Percentiles rank a stretch among this genome's conserved stretches.
Conservation (phyloP, 1,139 yeast genomes). For the Scheffersomyces insectosa region DNA sequence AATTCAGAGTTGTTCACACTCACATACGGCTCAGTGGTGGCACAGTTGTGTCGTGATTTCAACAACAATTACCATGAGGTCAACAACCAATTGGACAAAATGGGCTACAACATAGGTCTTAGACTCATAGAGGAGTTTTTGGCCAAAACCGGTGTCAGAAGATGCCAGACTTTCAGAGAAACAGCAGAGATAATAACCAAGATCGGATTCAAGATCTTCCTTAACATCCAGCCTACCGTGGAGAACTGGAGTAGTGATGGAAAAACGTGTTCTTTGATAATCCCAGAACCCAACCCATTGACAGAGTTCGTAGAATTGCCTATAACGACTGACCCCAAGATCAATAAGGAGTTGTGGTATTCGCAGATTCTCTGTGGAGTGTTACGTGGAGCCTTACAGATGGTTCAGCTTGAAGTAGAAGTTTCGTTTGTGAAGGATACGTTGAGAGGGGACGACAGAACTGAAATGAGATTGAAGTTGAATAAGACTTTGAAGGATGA, state of each 20-base stretch:
- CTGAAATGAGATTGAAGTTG: constrained; percentile 77
- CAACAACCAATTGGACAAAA: constrained; percentile 78
- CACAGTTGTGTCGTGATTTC: constrained; percentile 88
- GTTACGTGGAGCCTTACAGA: constrained; percentile 85
- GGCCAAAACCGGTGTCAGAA: constrained; percentile 79
- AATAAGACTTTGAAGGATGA: constrained; percentile 82
- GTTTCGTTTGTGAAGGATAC: constrained; percentile 78
- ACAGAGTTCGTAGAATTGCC: constrained; percentile 96
- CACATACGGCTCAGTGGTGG: constrained; percentile 91
- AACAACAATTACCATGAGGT: constrained; percentile 75
- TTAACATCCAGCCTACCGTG: constrained; percentile 76
- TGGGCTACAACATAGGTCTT: constrained; percentile 96
- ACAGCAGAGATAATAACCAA: constrained; percentile 86
- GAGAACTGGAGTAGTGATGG: constrained; percentile 79
- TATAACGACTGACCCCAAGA: constrained; percentile 56
- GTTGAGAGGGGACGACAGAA: constrained; percentile 77
- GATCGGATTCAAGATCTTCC: constrained; percentile 86
- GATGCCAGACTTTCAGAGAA: constrained; percentile 79
- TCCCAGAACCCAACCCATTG: constrained; percentile 79
- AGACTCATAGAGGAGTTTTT: constrained; percentile 90
- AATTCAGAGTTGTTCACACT: constrained; percentile 90
- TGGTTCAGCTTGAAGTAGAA: constrained; percentile 94
- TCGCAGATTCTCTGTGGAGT: constrained; percentile 90
- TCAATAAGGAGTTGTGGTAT: constrained; percentile 82
- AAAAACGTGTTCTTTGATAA: constrained; percentile 68